Evolutionary conservation across 1,139 yeast species (phyloP), one percentile per base, ranked within the genome.

Genomic region (Yamadazyma sp.): DNA sequence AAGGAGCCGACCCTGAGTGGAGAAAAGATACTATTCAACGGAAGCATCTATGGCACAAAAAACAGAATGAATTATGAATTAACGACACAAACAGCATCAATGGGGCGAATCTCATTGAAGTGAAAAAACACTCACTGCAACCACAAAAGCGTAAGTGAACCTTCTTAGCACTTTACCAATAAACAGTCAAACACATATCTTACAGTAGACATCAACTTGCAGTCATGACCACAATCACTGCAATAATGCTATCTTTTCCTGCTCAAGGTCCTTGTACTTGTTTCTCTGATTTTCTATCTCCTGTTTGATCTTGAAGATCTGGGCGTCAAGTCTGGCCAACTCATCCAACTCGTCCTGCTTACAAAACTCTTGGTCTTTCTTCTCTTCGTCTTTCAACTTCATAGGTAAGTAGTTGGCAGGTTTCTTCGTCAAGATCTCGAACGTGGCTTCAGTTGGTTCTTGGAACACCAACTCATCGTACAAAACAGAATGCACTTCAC

Each of bases 381-480:
- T 68, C 3, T 59, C 62, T 3, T 69, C 70, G 34, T 66, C 74
- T 2, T 75, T 54, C 42, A 79, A 71, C 44, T 72, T 73, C 39
- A 79, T 76, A 1, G 95, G 94, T 34, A 89, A 63, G 39, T 84
- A 55, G 38, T 87, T 86, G 23, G 88, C 83, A 1, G 97, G 95
- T 44, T 77, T 74, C 33, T 75, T 64, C 8, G 96, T 87, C 52
- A 92, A 71, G 6, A 82, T 66, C 49, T 85, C 87, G 61, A 92
- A 91, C 61, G 89, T 79, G 22, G 76, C 75, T 53, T 92, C 98
- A 2, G 97, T 89, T 2, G 99, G 99, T 58, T 92, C 99, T 57
- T 87, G 89, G 56, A 94, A 92, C 9, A 92, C 96, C 28, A 92
- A 68, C 59, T 92, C 98, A 56, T 92, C 98, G 56, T 85, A 92